Percentiles rank a stretch among this genome's conserved stretches.
These are phyloP conservation scores for Ganoderma leucocontextum DNA, from an alignment of 1,284 basidiomycete genomes.

Conservation along the genomic window DNA sequence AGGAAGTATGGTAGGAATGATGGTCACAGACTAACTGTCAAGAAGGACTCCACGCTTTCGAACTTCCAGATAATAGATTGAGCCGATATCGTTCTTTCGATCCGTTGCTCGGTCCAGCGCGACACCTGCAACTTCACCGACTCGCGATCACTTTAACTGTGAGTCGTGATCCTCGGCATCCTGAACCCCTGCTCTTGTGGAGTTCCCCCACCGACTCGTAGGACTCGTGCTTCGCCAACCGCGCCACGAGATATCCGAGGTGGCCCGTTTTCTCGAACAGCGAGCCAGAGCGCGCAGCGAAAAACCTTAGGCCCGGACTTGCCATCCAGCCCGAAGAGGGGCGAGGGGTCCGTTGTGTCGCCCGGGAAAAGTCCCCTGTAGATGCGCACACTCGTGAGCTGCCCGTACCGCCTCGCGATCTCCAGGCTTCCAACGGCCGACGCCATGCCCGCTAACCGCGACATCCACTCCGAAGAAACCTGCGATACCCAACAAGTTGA, in stretches of 20 bases:
- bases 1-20: no score
- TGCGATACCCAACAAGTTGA: background rate
- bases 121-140: no score
- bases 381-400: background rate
- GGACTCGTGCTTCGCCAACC: background rate
- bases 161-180: background rate
- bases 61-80: no score
- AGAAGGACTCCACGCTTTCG: no score
- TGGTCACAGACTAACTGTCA: no score
- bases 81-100: no score
- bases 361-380: background rate
- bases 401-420: slow-evolving; percentile 1
- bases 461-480: background rate
- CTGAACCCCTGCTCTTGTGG: background rate
- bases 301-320: background rate
- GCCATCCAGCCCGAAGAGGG: background rate
- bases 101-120: no score
- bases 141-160: no score
- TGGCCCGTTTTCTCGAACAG: background rate
- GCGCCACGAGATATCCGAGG: background rate
- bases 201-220: background rate
- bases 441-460: background rate
- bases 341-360: background rate
- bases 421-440: background rate
- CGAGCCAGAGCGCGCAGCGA: background rate